Percentiles rank a stretch among this genome's conserved stretches.
These are phyloP conservation scores for Tylopilus vinaceipallidus DNA, from an alignment of 768 basidiomycete genomes.

Conservation along the genomic window DNA sequence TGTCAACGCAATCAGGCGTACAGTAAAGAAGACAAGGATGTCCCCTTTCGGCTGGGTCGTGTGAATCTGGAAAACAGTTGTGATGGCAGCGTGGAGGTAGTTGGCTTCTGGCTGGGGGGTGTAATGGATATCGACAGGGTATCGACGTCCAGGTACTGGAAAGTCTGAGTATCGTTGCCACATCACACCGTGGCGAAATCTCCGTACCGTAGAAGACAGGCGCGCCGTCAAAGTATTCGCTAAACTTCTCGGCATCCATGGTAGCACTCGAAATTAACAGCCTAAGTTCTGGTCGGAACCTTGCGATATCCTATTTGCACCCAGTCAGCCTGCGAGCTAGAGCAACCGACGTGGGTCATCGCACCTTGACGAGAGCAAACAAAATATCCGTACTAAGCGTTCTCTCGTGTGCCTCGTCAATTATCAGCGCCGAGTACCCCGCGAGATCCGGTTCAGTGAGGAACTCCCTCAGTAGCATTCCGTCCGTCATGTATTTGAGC, in stretches of 20 bases:
- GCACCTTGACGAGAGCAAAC: conserved; percentile 96
- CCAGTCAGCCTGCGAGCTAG: conserved; percentile 25
- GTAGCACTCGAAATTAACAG: conserved; percentile 95
- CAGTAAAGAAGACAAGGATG: conserved; percentile 95
- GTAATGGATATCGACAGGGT: conserved; percentile 97
- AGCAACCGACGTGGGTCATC: conserved; percentile 31
- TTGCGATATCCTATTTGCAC: conserved; percentile 78
- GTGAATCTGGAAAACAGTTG: conserved; percentile 98
- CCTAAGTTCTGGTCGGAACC: conserved; percentile 92
- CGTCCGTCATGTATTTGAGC: conserved; percentile 99
- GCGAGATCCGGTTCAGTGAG: conserved; percentile 96
- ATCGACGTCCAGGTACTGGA: conserved; percentile 92
- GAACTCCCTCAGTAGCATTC: conserved; percentile 96
- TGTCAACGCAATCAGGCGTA: conserved; percentile 37
- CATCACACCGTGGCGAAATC: not conserved
- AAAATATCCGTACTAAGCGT: conserved; percentile 98
- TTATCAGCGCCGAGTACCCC: conserved; percentile 92
- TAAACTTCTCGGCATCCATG: conserved; percentile 97
- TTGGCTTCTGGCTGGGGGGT: conserved; percentile 99
- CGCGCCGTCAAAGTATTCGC: conserved; percentile 94
- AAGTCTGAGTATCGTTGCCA: conserved; percentile 4
- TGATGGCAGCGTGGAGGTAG: conserved; percentile 97
- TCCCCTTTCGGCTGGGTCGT: conserved; percentile 98
- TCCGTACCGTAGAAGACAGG: conserved; percentile 87
- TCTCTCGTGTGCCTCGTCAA: conserved; percentile 98